Evolutionary conservation across 1,284 basidiomycete species (phyloP).

Genomic region (Trichosporon faecale): DNA sequence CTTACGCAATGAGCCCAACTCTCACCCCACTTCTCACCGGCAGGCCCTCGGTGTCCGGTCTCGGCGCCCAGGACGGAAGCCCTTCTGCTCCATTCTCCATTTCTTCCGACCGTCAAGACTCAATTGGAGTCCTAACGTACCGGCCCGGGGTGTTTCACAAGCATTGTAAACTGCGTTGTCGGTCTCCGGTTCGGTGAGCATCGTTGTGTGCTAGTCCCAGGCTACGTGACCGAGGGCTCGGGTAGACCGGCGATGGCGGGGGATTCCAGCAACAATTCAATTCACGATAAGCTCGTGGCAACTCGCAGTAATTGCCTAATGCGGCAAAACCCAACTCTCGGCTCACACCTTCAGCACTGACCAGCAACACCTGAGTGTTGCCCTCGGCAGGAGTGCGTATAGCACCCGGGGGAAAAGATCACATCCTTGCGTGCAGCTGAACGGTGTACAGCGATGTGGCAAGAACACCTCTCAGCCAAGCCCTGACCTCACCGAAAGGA

Average conservation of each 20-base stretch:
- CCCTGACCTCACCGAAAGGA: not conserved
- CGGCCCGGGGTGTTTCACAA: not conserved
- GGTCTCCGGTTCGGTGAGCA: not conserved
- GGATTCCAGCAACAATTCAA: not conserved
- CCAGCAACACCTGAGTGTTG: not conserved
- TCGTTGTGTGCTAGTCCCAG: not conserved
- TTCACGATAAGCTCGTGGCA: slow-evolving; percentile 1
- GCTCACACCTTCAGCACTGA: not conserved
- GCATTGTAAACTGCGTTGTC: not conserved
- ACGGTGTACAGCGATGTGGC: not conserved
- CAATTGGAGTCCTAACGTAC: not conserved
- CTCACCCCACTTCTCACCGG: not conserved
- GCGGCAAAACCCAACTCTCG: not conserved
- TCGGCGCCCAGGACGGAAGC: not conserved
- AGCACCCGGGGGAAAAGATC: not conserved
- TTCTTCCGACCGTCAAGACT: not conserved
- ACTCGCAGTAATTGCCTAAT: not conserved
- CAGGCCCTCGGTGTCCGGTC: not conserved
- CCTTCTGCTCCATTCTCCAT: not conserved
- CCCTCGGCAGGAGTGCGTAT: not conserved
- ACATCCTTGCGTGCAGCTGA: not conserved
- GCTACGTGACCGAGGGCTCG: not conserved
- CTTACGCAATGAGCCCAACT: not conserved
- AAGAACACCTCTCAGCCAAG: not conserved
- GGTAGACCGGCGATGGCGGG: not conserved